Evolutionary conservation across 768 basidiomycete species (phyloP).

Genomic region (Pleurotus tuber-regium): DNA sequence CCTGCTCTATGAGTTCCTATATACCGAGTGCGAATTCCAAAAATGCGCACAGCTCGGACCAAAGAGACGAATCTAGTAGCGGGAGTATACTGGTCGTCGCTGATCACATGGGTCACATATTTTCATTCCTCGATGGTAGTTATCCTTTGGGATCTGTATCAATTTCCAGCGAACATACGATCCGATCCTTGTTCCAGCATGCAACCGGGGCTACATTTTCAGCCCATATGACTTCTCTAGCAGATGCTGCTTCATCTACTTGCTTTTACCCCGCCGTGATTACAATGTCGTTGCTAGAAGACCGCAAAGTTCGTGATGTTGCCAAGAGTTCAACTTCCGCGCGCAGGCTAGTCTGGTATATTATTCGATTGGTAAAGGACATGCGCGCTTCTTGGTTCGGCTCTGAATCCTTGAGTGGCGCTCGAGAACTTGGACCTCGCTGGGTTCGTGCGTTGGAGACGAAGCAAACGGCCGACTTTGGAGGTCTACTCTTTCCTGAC

Average conservation of each 20-base stretch:
- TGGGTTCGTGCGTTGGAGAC: conserved; percentile 68
- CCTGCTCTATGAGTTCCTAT: conserved; percentile 59
- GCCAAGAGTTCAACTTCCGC: conserved; percentile 68
- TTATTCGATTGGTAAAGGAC: conserved; percentile 66
- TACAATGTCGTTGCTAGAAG: conserved; percentile 54
- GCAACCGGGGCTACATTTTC: conserved; percentile 44
- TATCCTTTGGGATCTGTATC: conserved; percentile 63
- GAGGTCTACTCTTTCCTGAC: conserved; percentile 43
- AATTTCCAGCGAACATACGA: conserved; percentile 29
- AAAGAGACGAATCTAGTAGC: conserved; percentile 49
- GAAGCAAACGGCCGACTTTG: conserved; percentile 64
- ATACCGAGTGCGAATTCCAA: conserved; percentile 30
- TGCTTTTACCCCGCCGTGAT: conserved; percentile 44
- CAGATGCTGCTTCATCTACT: conserved; percentile 25
- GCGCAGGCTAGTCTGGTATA: conserved; percentile 72
- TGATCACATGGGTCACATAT: conserved; percentile 56
- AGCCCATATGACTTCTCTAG: conserved; percentile 35
- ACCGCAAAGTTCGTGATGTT: conserved; percentile 60
- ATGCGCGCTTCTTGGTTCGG: conserved; percentile 76
- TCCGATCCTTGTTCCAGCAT: conserved; percentile 46
- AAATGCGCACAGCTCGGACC: conserved; percentile 32
- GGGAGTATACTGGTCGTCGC: conserved; percentile 65
- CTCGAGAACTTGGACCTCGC: conserved; percentile 67
- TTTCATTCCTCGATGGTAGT: conserved; percentile 73
- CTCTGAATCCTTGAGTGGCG: conserved; percentile 60